Evolutionary conservation across 1,284 basidiomycete species (phyloP).

Genomic region (Pulchroboletus neoregius): DNA sequence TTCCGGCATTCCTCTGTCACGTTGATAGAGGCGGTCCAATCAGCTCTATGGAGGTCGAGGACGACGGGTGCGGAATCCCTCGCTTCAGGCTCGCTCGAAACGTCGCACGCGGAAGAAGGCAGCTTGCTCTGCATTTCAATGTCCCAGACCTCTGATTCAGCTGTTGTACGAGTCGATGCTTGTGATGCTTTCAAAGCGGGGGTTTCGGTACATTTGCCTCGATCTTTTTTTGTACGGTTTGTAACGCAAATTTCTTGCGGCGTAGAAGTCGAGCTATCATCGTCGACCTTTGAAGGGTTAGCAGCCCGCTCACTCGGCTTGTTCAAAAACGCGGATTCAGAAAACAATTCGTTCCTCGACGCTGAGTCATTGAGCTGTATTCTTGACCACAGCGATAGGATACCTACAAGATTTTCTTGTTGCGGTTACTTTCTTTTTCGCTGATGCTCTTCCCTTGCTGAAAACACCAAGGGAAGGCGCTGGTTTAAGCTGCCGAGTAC

Average conservation of each 20-base stretch:
- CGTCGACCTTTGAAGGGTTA: conserved; percentile 6
- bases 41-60: conserved; percentile 18
- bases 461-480: conserved; percentile 56
- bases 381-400: neutral
- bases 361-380: conserved; percentile 15
- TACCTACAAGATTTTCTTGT: conserved; percentile 21
- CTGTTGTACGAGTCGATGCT: neutral
- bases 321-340: conserved; percentile 51
- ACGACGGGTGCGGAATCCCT: conserved; percentile 19
- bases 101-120: conserved; percentile 19
- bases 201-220: conserved; percentile 1
- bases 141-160: conserved; percentile 59
- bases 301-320: conserved; percentile 16
- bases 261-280: conserved; percentile 2
- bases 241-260: conserved; percentile 1
- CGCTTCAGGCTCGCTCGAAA: conserved; percentile 11
- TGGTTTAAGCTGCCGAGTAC: conserved; percentile 39
- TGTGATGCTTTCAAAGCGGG: neutral
- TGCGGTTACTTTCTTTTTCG: conserved; percentile 34
- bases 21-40: conserved; percentile 22
- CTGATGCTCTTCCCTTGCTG: conserved; percentile 65
- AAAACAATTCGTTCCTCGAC: conserved; percentile 37
- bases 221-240: conserved; percentile 4
- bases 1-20: neutral
- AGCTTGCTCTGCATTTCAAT: conserved; percentile 49